Percentiles rank a stretch among this genome's conserved stretches.
Conservation (phyloP, 2,329 filamentous ascomycete genomes). For the Alternaria arborescens region DNA sequence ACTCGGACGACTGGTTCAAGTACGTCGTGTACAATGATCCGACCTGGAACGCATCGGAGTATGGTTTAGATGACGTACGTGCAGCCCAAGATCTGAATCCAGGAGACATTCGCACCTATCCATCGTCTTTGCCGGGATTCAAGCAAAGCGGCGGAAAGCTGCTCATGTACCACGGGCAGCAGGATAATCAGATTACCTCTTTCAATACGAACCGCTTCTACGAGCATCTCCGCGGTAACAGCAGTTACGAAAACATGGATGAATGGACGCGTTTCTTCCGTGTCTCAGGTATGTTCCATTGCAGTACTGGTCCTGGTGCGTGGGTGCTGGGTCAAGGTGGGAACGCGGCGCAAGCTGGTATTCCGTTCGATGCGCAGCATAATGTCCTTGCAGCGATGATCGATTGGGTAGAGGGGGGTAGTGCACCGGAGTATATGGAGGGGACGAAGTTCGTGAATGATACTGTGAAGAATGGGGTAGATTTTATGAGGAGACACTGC, state of each 20-base stretch:
- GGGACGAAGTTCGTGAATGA: conserved; percentile 50
- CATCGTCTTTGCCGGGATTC: conserved; percentile 43
- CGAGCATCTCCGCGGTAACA: conserved; percentile 46
- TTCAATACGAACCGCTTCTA: conserved; percentile 58
- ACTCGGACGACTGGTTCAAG: conserved; percentile 55
- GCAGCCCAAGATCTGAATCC: conserved; percentile 48
- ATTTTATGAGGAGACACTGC: conserved; percentile 59
- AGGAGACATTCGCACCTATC: conserved; percentile 49
- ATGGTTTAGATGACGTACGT: conserved; percentile 28
- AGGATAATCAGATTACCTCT: conserved; percentile 56
- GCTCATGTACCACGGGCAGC: conserved; percentile 56
- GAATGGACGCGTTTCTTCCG: conserved; percentile 60
- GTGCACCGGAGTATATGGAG: conserved; percentile 49
- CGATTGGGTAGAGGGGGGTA: conserved; percentile 53
- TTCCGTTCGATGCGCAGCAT: conserved; percentile 22
- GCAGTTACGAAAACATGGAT: conserved; percentile 22
- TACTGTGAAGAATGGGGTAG: conserved; percentile 50
- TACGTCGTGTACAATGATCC: conserved; percentile 56
- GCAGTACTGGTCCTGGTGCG: conserved; percentile 57
- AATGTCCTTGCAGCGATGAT: conserved; percentile 54
- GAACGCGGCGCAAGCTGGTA: conserved; percentile 25
- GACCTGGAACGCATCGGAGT: conserved; percentile 32
- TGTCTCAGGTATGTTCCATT: conserved; percentile 63
- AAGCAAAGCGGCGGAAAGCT: conserved; percentile 53
- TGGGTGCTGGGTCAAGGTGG: conserved; percentile 41